Conservation (phyloP, 306 rosid species). For the Gillenia trifoliata region DNA sequence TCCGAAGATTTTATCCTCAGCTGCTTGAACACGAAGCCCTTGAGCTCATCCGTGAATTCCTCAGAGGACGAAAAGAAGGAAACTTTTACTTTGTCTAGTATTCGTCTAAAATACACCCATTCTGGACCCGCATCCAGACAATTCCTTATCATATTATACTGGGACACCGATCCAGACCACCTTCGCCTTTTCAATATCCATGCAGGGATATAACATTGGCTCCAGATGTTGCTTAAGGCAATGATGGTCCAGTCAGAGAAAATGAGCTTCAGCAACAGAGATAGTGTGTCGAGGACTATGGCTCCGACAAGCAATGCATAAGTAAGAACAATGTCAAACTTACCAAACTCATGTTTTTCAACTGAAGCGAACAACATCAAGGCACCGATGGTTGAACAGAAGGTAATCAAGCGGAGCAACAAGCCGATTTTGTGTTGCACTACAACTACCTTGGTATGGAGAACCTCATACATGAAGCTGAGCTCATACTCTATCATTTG, state of each 20-base stretch:
- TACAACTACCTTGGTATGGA: constrained; percentile 27
- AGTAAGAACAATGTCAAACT: constrained; percentile 1
- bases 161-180: constrained; percentile 18
- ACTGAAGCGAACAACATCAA: background rate
- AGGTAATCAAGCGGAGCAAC: background rate
- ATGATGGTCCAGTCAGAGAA: constrained; percentile 12
- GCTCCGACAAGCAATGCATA: constrained; percentile 17
- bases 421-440: background rate
- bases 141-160: constrained; percentile 20
- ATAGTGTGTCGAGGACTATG: background rate
- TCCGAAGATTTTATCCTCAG: background rate
- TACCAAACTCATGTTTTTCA: background rate
- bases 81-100: constrained; percentile 1
- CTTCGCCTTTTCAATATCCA: background rate
- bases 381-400: background rate
- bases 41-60: background rate
- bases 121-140: constrained; percentile 9
- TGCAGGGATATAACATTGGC: background rate
- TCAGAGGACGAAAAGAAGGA: background rate
- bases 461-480: constrained; percentile 25
- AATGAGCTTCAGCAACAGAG: background rate
- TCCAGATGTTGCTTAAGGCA: background rate
- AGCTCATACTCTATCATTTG: constrained; percentile 20
- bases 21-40: constrained; percentile 6
- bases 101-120: background rate